These are phyloP conservation scores for Cephaloascus fragrans DNA, from an alignment of 805 yeast species.

Conservation along the genomic window DNA sequence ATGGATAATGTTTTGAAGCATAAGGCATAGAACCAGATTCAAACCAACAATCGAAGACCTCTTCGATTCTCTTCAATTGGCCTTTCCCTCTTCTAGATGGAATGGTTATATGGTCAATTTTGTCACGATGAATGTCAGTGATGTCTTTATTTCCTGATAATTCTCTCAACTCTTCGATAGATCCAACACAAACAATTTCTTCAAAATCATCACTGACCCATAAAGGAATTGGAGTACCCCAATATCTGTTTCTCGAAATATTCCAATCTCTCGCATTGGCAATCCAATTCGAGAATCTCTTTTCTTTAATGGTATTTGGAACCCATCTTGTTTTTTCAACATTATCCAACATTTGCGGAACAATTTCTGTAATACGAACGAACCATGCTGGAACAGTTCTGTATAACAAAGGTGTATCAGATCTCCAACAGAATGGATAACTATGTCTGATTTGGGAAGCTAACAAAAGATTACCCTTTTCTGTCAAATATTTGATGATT, in stretches of 20 bases:
- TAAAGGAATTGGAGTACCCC: slow-evolving; percentile 99
- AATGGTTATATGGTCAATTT: slow-evolving; percentile 83
- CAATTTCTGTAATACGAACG: slow-evolving; percentile 76
- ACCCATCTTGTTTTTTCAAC: slow-evolving; percentile 92
- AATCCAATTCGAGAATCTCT: slow-evolving; percentile 96
- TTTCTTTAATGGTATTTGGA: slow-evolving; percentile 81
- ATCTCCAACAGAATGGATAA: slow-evolving; percentile 99
- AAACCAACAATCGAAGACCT: slow-evolving; percentile 99
- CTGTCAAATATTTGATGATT: slow-evolving; percentile 79
- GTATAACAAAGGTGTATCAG: slow-evolving; percentile 94
- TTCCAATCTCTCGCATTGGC: slow-evolving; percentile 99
- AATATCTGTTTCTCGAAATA: slow-evolving; percentile 93
- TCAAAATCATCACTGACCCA: slow-evolving; percentile 94
- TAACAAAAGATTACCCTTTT: slow-evolving; percentile 61
- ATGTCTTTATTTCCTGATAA: slow-evolving; percentile 76
- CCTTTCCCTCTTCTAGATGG: slow-evolving; percentile 92
- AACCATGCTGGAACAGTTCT: slow-evolving; percentile 99
- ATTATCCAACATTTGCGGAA: slow-evolving; percentile 82
- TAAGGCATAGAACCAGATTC: slow-evolving; percentile 99
- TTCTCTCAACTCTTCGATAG: slow-evolving; percentile 76
- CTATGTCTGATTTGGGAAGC: slow-evolving; percentile 86
- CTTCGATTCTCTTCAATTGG: slow-evolving; percentile 79
- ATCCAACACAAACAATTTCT: slow-evolving; percentile 90
- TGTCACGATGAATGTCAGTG: slow-evolving; percentile 90
- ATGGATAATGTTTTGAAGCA: slow-evolving; percentile 95